Evolutionary conservation across 1,284 basidiomycete species (phyloP).

Genomic region (Cryptococcus sp.): DNA sequence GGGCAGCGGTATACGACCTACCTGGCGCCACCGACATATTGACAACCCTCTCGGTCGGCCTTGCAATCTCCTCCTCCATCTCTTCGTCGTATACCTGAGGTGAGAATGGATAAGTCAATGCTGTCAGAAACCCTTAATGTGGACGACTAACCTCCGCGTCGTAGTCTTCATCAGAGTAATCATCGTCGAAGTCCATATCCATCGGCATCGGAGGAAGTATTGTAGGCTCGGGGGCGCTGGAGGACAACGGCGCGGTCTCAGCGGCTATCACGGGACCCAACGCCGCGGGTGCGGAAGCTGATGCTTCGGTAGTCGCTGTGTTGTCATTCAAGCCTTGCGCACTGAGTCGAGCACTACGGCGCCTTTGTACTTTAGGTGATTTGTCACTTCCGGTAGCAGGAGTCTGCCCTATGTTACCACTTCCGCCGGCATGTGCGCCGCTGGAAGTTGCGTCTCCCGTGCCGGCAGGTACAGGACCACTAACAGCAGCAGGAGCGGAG

Average conservation of each 20-base stretch:
- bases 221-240: constrained; percentile 23
- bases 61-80: constrained; percentile 58
- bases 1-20: constrained; percentile 32
- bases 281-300: constrained; percentile 40
- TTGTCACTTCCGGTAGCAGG: constrained; percentile 8
- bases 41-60: constrained; percentile 73
- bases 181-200: constrained; percentile 55
- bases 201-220: constrained; percentile 39
- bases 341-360: constrained; percentile 79
- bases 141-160: constrained; percentile 38
- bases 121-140: not conserved
- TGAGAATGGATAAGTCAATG: constrained; percentile 2
- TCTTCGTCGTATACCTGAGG: constrained; percentile 60
- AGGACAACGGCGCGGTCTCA: constrained; percentile 13
- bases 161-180: constrained; percentile 75
- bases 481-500: constrained; percentile 29
- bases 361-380: constrained; percentile 53
- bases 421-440: constrained; percentile 5
- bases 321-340: constrained; percentile 57
- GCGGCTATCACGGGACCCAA: constrained; percentile 14
- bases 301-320: constrained; percentile 34
- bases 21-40: constrained; percentile 79
- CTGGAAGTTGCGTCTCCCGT: constrained; percentile 20
- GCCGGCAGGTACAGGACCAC: constrained; percentile 15
- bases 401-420: not conserved